Base-by-base conservation (phyloP, 306 rosid genomes). In the Prunus persica region DNA sequence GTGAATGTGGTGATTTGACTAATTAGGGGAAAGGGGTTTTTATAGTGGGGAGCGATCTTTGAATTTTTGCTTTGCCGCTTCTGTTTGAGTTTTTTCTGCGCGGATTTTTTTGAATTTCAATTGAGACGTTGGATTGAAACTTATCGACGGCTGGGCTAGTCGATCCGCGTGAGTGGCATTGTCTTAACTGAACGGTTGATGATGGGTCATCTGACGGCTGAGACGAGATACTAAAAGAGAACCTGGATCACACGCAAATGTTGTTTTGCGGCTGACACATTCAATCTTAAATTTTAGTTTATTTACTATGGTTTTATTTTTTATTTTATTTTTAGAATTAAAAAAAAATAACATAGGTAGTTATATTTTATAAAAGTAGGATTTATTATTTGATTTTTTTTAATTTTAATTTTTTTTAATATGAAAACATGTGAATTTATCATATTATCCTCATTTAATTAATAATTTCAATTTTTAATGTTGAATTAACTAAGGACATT, bases 151-250 rank as follows among this genome's bases (percentile, higher is more conserved):
- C 19, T 34, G 20, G 16, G 2, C 7, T 0, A 0, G 65, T 8
- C 46, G 72, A 78, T 78, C 81, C 81, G 43, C 56, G 76, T 62
- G 45, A 70, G 5, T 14, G 8, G 9, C 7, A 7, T 56, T 34
- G 30, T 13, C 0, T 1, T 24, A 2, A 14, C 0, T 27, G 14
- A 4, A 49, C 20, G 6, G 25, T 67, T 20, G 55, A 43, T 11
- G 20, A 2, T 20, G 0, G 2, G 7, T 20, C 46, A 72, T 72
- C 76, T 9, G 2, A 72, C 66, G 76, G 66, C 30, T 56, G 24
- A 24, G 1, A 57, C 0, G n/a, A 20, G 52, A 13, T 16, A 12
- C 1, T 0, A 32, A n/a, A 54, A 30, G 20, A 18, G 3, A 18
- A n/a, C 24, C 12, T 3, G n/a, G 71, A 67, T 67, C n/a, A 8